These are phyloP conservation scores for Talaromyces thailandensis DNA, from an alignment of 495 filamentous ascomycete genomes.

Conservation along the genomic window DNA sequence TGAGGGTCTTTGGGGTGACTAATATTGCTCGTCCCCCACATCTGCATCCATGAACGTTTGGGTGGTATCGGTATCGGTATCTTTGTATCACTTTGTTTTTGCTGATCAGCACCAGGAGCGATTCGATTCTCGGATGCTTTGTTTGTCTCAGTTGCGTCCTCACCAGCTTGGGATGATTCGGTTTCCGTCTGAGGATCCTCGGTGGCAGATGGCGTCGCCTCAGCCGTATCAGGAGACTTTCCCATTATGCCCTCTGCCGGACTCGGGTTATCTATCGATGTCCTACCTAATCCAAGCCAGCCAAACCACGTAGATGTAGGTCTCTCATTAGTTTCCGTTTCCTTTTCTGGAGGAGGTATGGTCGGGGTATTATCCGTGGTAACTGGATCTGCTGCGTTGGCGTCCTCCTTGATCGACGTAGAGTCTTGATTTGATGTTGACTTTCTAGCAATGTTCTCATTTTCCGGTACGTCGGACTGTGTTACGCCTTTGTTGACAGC, in stretches of 20 bases:
- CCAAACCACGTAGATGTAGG: constrained; percentile 4
- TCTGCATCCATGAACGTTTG: constrained; percentile 39
- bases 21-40: constrained; percentile 31
- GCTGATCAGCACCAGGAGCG: not conserved
- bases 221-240: not conserved
- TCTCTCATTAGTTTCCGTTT: not conserved
- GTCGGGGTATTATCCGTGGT: not conserved
- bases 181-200: not conserved
- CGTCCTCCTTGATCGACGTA: not conserved
- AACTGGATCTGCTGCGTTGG: not conserved
- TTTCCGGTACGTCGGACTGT: not conserved
- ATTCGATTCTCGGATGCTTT: constrained; percentile 14
- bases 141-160: not conserved
- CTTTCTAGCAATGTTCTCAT: too few relatives aligned
- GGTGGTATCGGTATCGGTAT: constrained; percentile 11
- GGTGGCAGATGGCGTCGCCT: not conserved
- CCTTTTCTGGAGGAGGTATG: not conserved
- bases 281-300: not conserved
- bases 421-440: not conserved
- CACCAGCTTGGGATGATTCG: not conserved
- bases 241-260: not conserved
- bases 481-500: not conserved
- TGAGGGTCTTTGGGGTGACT: constrained; percentile 17
- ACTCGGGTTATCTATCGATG: not conserved
- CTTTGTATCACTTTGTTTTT: constrained; percentile 11